Evolutionary conservation across 768 basidiomycete genomes (phyloP).

Genomic region (Filobasidium wieringae): DNA sequence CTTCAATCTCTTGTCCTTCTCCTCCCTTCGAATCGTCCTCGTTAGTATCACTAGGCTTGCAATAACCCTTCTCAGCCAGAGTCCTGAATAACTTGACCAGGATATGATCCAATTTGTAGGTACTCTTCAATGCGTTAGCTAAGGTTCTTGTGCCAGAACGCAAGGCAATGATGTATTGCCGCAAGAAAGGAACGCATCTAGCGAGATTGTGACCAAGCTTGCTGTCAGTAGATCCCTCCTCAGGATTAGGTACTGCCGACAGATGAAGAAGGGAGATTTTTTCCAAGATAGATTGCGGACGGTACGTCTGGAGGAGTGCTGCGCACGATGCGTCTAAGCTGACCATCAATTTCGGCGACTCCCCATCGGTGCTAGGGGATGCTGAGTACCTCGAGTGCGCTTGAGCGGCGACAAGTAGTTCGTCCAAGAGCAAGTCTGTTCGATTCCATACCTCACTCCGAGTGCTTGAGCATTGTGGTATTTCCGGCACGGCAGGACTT

Average conservation of each 20-base stretch:
- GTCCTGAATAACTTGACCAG: conserved; percentile 61
- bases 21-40: conserved; percentile 39
- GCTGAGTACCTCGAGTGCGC: conserved; percentile 42
- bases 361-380: conserved; percentile 18
- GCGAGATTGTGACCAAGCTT: neutral
- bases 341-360: conserved; percentile 42
- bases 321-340: conserved; percentile 25
- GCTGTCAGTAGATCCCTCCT: neutral
- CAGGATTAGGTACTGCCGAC: neutral
- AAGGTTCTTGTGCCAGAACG: neutral
- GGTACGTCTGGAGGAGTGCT: neutral
- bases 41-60: conserved; percentile 61
- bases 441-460: conserved; percentile 17
- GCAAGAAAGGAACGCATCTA: neutral
- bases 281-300: neutral
- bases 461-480: too few species aligned
- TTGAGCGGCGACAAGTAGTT: conserved; percentile 57
- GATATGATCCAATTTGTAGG: conserved; percentile 75
- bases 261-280: neutral
- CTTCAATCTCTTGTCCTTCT: conserved; percentile 46
- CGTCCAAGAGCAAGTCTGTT: conserved; percentile 46
- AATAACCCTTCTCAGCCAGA: conserved; percentile 78
- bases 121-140: conserved; percentile 54
- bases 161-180: neutral
- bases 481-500: too few species aligned